Base-by-base conservation (phyloP, 805 yeast species). In the Monosporozyma unispora region DNA sequence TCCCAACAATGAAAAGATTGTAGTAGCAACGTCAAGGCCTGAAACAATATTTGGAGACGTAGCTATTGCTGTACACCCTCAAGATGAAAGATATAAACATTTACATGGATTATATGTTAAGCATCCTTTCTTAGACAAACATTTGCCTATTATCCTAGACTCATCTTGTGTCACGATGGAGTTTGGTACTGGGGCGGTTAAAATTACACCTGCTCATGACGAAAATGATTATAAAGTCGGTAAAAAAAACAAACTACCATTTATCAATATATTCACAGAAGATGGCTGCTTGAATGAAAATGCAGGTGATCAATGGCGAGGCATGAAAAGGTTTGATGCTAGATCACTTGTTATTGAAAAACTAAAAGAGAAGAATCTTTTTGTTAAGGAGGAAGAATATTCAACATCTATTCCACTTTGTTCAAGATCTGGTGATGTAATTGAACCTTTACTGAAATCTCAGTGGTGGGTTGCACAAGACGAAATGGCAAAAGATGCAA, bases 161-260 rank as follows among this genome's bases (percentile, higher is more conserved):
- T 66, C 81, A 39, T 95, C 86, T 67, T 89, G 96, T 33, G 98
- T 93, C 52, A 98, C 93, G 69, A 91, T 91, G 97, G 95, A 86
- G 67, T 93, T 93, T 59, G 99, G 99, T 75, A 91, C 98, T 53
- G 99, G 99, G 81, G 98, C 98, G 41, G 98, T 91, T 52, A 91
- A 93, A 72, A 91, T 91, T 66, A 93, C 99, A 5, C 99, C 99
- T 48, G 97, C 96, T 29, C 98, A 91, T 70, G 98, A 91, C 70
- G 82, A 81, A 60, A 93, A 91, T 76, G 99, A 91, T 86, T 89
- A 87, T 77, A 77, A 74, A 60, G 86, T 96, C 48, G 98, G 98
- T 72, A 89, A 86, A 73, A 87, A 97, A 72, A 85, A 88, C 69
- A 73, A 79, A 62, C 76, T 91, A 60, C 95, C 87, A 66, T 79